phyloP scores from a whole-genome alignment of 1,284 basidiomycete species.

The Ganoderma multipileum region DNA sequence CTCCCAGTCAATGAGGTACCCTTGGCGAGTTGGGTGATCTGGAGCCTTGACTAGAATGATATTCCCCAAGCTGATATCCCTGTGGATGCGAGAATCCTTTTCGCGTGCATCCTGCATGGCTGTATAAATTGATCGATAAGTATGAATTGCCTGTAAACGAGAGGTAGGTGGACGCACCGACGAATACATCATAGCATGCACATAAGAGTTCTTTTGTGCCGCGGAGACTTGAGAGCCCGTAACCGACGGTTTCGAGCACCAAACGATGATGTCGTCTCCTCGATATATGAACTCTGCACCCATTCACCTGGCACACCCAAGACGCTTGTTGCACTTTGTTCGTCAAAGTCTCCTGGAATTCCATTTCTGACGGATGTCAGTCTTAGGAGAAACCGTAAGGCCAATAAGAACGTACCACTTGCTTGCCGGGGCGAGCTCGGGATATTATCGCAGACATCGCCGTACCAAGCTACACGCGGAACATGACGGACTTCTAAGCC shows the following conservation, averaged over 20 bases:
- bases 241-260: conserved; percentile 15
- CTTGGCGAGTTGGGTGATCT: not conserved
- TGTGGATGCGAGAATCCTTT: conserved; percentile 13
- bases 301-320: not conserved
- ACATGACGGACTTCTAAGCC: conserved; percentile 7
- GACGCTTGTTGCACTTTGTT: not conserved
- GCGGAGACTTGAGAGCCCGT: not conserved
- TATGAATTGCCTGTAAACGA: not conserved
- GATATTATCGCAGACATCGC: not conserved
- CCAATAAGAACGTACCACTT: too few species aligned
- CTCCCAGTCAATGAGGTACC: conserved; percentile 27
- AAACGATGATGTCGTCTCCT: conserved; percentile 13
- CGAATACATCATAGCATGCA: conserved; percentile 18
- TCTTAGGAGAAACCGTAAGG: too few species aligned
- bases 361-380: not conserved
- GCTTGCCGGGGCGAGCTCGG: not conserved
- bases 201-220: conserved; percentile 16
- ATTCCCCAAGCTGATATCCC: conserved; percentile 24
- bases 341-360: conserved; percentile 3
- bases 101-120: conserved; percentile 17
- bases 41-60: conserved; percentile 21
- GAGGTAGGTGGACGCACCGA: not conserved
- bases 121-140: not conserved
- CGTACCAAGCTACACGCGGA: not conserved
- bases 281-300: not conserved